Conservation (phyloP, 1,139 yeast genomes). For the Pneumocystis carinii region DNA sequence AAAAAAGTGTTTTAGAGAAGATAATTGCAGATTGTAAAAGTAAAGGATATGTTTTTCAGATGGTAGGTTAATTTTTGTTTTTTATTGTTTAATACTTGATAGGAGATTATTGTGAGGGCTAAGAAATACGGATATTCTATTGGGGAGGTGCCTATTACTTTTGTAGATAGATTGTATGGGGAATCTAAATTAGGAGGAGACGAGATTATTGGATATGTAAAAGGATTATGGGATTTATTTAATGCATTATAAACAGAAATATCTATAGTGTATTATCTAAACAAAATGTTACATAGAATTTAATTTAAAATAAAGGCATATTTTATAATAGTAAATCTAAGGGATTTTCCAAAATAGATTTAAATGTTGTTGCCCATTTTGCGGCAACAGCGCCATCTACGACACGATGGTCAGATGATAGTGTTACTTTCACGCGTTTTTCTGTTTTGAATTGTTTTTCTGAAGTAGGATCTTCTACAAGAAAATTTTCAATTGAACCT, state of each 20-base stretch:
- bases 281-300: not conserved
- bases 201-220: constrained; percentile 62
- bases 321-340: constrained; percentile 68
- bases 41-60: constrained; percentile 75
- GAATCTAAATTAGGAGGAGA: constrained; percentile 72
- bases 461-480: constrained; percentile 80
- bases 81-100: not conserved
- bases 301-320: not conserved
- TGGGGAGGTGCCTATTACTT: constrained; percentile 68
- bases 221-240: constrained; percentile 28
- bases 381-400: constrained; percentile 98
- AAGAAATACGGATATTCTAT: constrained; percentile 53
- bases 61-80: constrained; percentile 25
- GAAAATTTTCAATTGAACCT: constrained; percentile 84
- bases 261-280: not conserved
- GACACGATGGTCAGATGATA: constrained; percentile 94
- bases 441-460: constrained; percentile 88
- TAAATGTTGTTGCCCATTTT: constrained; percentile 86
- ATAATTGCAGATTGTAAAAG: constrained; percentile 57
- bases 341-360: constrained; percentile 87
- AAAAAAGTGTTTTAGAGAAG: constrained; percentile 51
- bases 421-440: constrained; percentile 79
- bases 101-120: constrained; percentile 74
- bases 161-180: constrained; percentile 69
- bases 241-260: not conserved